Evolutionary conservation across 2,329 filamentous ascomycete genomes (phyloP).

Genomic region (Elsinoe australis): DNA sequence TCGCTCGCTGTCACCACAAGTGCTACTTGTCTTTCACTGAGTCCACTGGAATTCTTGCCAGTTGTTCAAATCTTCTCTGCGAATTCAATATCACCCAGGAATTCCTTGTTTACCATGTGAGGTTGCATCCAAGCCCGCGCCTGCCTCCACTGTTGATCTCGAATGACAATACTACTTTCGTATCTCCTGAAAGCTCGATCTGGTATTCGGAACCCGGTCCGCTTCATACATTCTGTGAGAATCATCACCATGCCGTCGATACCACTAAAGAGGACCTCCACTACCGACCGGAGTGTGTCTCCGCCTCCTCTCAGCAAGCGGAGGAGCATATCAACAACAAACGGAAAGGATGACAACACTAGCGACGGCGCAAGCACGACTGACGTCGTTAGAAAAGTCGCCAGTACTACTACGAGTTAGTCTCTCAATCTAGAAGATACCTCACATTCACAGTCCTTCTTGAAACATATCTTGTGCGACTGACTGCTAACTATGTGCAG

Average conservation of each 20-base stretch:
- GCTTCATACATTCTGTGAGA: no score
- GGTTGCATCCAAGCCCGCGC: no score
- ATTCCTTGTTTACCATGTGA: no score
- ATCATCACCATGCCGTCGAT: constrained; percentile 7
- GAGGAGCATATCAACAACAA: neutral
- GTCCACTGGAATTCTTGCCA: no score
- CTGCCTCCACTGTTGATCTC: no score
- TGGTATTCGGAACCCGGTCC: no score
- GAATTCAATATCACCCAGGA: no score
- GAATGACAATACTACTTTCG: no score
- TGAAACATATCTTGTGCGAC: neutral
- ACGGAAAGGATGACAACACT: neutral
- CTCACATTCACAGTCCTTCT: neutral
- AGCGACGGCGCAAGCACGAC: neutral
- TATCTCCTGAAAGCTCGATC: no score
- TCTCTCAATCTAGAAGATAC: constrained; percentile 8
- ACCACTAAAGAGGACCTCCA: constrained; percentile 32
- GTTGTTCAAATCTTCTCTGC: no score
- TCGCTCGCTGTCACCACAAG: no score
- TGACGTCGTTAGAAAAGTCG: constrained; percentile 33
- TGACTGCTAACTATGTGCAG: constrained; percentile 36
- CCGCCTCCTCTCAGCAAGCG: constrained; percentile 51
- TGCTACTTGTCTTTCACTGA: no score
- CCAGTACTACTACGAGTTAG: constrained; percentile 48
- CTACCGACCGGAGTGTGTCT: constrained; percentile 44